These are phyloP conservation scores for Leucogyrophana mollusca DNA, from an alignment of 768 basidiomycete genomes.

Conservation along the genomic window DNA sequence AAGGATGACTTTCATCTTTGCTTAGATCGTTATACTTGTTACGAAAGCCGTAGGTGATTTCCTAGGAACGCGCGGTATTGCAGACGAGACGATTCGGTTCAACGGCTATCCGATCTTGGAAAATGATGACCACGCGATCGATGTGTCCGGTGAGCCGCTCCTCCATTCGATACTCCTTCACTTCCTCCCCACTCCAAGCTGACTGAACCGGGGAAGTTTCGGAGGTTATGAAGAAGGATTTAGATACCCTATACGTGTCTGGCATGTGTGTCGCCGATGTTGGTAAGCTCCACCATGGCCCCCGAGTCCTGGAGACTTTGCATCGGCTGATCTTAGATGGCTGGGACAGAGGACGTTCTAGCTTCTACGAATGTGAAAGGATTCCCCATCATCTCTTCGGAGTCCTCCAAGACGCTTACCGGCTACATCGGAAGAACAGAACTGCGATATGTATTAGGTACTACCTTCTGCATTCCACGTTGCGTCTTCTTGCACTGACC, in stretches of 20 bases:
- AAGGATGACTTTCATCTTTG: no score
- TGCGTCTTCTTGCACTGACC: not conserved
- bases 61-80: conserved; percentile 90
- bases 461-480: not conserved
- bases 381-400: conserved; percentile 80
- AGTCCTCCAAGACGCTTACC: conserved; percentile 57
- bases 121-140: conserved; percentile 90
- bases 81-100: conserved; percentile 95
- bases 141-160: conserved; percentile 72
- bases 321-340: conserved; percentile 7
- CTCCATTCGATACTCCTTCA: conserved; percentile 1
- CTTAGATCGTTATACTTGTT: conserved; percentile 90
- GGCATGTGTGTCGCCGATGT: conserved; percentile 79
- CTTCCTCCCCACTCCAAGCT: conserved; percentile 4
- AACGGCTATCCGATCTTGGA: conserved; percentile 97
- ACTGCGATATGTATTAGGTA: conserved; percentile 83
- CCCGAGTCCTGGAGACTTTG: not conserved
- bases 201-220: conserved; percentile 53
- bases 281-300: conserved; percentile 50
- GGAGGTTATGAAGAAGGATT: conserved; percentile 83
- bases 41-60: conserved; percentile 97
- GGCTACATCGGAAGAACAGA: conserved; percentile 92
- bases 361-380: conserved; percentile 79
- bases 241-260: conserved; percentile 68
- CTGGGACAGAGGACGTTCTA: conserved; percentile 61